Conservation (phyloP, 257 asterid species). For the Ligustrum vulgare region DNA sequence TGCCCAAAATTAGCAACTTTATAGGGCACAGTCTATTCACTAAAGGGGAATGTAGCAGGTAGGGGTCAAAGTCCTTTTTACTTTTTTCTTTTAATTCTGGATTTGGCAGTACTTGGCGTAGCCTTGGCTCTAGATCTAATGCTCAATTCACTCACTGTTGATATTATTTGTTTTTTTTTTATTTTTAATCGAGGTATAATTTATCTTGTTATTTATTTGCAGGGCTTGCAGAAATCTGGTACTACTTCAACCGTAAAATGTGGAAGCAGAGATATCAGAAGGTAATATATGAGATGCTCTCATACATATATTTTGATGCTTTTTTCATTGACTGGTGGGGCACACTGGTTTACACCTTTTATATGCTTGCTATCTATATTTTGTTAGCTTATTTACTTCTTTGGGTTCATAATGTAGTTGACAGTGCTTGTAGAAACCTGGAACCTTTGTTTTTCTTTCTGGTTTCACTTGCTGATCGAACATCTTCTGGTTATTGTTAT, state of each 20-base stretch:
- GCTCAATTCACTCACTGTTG: not conserved
- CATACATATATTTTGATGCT: not conserved
- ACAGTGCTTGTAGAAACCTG: not conserved
- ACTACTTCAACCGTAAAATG: slow-evolving; percentile 35
- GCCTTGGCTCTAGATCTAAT: slow-evolving; percentile 3
- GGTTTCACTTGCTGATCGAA: not conserved
- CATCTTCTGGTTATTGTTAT: not conserved
- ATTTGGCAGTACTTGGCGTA: slow-evolving; percentile 4
- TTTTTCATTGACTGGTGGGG: not conserved
- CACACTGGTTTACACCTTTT: not conserved
- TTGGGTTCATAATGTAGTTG: not conserved
- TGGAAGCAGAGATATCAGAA: slow-evolving; percentile 55
- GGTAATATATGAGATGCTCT: slow-evolving; percentile 44
- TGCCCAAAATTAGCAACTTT: not conserved
- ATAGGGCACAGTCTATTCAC: not conserved
- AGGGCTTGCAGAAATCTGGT: slow-evolving; percentile 44
- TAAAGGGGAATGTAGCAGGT: not conserved
- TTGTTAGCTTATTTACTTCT: slow-evolving; percentile 8
- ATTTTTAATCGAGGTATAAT: not conserved
- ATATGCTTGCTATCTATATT: not conserved
- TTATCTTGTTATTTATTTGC: slow-evolving; percentile 29
- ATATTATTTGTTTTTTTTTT: slow-evolving; percentile 1
- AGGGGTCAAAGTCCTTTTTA: not conserved
- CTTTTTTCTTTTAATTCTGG: not conserved
- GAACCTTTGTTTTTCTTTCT: not conserved